These are phyloP conservation scores for Fusarium pseudonygamai DNA, from an alignment of 2,329 filamentous ascomycete species.

Conservation along the genomic window DNA sequence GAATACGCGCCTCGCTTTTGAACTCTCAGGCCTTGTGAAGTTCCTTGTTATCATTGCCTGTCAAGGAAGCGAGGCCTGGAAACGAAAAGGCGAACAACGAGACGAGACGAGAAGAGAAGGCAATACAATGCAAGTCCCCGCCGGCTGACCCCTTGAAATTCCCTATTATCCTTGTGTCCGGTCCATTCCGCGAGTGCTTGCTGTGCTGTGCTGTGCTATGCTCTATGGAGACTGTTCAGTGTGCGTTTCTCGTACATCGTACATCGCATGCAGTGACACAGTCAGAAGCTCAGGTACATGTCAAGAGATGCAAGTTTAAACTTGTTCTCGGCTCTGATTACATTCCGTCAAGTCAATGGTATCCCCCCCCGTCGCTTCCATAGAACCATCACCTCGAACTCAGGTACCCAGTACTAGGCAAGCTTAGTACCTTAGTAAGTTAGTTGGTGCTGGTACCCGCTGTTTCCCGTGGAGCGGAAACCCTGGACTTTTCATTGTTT, in stretches of 20 bases:
- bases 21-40: neutral
- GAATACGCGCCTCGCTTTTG: slow-evolving; percentile 6
- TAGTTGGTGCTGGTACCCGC: slow-evolving; percentile 20
- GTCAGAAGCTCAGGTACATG: slow-evolving; percentile 24
- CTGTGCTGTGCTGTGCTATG: neutral
- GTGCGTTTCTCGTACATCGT: slow-evolving; percentile 35
- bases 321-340: slow-evolving; percentile 4
- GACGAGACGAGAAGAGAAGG: slow-evolving; percentile 21
- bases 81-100: slow-evolving; percentile 18
- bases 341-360: slow-evolving; percentile 1
- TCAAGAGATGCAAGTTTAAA: slow-evolving; percentile 14
- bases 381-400: neutral
- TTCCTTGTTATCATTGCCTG: slow-evolving; percentile 1
- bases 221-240: neutral
- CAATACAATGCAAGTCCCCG: slow-evolving; percentile 22
- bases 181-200: slow-evolving; percentile 12
- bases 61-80: slow-evolving; percentile 12
- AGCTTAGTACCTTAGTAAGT: no score
- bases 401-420: slow-evolving; percentile 10
- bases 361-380: slow-evolving; percentile 2
- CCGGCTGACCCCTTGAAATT: slow-evolving; percentile 30
- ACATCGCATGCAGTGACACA: slow-evolving; percentile 21
- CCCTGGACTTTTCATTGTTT: slow-evolving; percentile 37
- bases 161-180: slow-evolving; percentile 19
- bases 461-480: slow-evolving; percentile 32